These are phyloP conservation scores for Pichia heedii DNA, from an alignment of 805 yeast genomes.

Conservation along the genomic window DNA sequence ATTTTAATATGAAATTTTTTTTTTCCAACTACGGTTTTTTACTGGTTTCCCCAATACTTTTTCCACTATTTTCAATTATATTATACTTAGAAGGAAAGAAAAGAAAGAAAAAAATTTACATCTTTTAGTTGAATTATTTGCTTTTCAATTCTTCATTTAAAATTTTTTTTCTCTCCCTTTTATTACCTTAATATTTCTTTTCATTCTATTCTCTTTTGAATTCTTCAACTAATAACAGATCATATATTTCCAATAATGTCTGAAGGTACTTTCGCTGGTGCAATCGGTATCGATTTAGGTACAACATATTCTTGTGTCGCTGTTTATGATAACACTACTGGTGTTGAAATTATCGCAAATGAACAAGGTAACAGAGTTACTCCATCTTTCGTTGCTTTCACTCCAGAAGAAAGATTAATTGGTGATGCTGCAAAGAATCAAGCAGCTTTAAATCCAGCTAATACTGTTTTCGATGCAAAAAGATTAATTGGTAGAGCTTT, in stretches of 20 bases:
- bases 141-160: slow-evolving; percentile 1
- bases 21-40: no score
- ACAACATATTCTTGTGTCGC: slow-evolving; percentile 77
- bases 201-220: neutral
- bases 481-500: slow-evolving; percentile 76
- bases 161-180: neutral
- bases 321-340: slow-evolving; percentile 52
- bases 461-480: slow-evolving; percentile 78
- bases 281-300: slow-evolving; percentile 98
- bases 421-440: slow-evolving; percentile 83
- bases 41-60: no score
- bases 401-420: slow-evolving; percentile 67
- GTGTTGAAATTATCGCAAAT: slow-evolving; percentile 73
- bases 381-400: slow-evolving; percentile 75
- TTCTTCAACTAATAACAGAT: neutral
- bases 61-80: no score
- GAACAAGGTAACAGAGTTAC: slow-evolving; percentile 84
- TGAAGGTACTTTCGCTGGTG: slow-evolving; percentile 99
- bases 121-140: no score
- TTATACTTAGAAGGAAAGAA: no score
- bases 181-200: neutral
- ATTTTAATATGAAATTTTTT: no score
- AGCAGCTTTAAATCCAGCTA: slow-evolving; percentile 70
- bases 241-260: slow-evolving; percentile 40
- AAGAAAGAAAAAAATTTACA: no score